Evolutionary conservation across 495 filamentous ascomycete genomes (phyloP).

Genomic region (Tirmania nivea): DNA sequence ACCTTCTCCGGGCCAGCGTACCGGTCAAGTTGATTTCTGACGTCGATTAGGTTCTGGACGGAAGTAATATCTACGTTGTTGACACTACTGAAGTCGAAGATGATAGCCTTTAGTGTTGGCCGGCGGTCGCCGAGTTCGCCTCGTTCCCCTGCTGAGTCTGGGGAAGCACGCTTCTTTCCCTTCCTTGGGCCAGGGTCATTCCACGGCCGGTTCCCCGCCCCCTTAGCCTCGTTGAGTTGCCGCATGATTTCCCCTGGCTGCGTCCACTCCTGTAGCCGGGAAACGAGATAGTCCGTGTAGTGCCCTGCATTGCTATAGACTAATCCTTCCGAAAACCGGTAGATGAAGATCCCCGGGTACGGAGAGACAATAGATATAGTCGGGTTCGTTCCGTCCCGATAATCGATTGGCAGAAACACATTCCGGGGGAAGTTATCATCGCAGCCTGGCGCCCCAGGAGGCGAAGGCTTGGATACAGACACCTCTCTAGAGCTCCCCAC

Average conservation of each 20-base stretch:
- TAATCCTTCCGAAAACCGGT: slow-evolving; percentile 89
- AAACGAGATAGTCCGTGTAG: slow-evolving; percentile 63
- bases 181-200: slow-evolving; percentile 66
- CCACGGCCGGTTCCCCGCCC: slow-evolving; percentile 76
- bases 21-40: slow-evolving; percentile 87
- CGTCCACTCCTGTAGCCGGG: slow-evolving; percentile 51
- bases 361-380: slow-evolving; percentile 55
- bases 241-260: slow-evolving; percentile 25
- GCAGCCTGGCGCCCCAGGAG: slow-evolving; percentile 16
- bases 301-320: slow-evolving; percentile 89
- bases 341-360: slow-evolving; percentile 91
- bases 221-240: slow-evolving; percentile 25
- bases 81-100: slow-evolving; percentile 86
- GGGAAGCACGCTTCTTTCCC: slow-evolving; percentile 26
- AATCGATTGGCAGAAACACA: slow-evolving; percentile 78
- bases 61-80: slow-evolving; percentile 94
- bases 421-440: slow-evolving; percentile 28
- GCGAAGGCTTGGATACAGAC: slow-evolving; percentile 5
- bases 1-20: slow-evolving; percentile 67
- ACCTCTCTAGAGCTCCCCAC: slow-evolving; percentile 11
- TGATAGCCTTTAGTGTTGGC: slow-evolving; percentile 72
- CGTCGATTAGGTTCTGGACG: slow-evolving; percentile 85
- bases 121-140: slow-evolving; percentile 21
- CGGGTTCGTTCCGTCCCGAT: slow-evolving; percentile 78
- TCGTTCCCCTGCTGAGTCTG: no score